Percentiles rank a stretch among this genome's conserved stretches.
Evolutionary conservation across 768 basidiomycete species (phyloP).

Genomic region (Hemileccinum rubropunctum): DNA sequence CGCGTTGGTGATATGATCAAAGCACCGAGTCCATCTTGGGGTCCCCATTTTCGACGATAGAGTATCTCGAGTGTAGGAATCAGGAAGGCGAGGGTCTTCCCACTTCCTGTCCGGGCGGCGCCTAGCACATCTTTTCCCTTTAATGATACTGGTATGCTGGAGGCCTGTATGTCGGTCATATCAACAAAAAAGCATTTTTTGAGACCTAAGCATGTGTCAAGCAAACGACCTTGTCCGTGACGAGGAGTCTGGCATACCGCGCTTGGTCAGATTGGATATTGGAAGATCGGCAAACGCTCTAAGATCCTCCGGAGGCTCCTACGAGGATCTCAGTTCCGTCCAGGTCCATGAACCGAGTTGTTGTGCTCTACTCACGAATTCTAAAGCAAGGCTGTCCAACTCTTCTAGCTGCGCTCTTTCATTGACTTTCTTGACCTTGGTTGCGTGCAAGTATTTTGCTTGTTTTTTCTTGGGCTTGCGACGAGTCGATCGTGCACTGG

Average conservation of each 20-base stretch:
- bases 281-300: conserved; percentile 69
- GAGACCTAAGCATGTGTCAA: conserved; percentile 50
- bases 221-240: neutral
- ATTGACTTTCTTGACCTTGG: conserved; percentile 41
- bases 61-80: conserved; percentile 65
- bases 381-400: conserved; percentile 46
- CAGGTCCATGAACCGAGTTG: neutral
- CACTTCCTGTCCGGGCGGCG: conserved; percentile 69
- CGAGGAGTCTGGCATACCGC: conserved; percentile 42
- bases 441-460: conserved; percentile 10
- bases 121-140: conserved; percentile 66
- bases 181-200: conserved; percentile 83
- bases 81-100: conserved; percentile 73
- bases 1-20: conserved; percentile 92
- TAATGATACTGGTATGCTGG: conserved; percentile 57
- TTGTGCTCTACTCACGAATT: conserved; percentile 44
- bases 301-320: conserved; percentile 53
- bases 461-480: conserved; percentile 17
- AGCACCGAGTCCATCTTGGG: conserved; percentile 77
- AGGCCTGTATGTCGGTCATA: conserved; percentile 79
- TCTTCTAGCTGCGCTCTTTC: conserved; percentile 51
- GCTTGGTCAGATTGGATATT: conserved; percentile 72
- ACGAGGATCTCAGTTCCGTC: conserved; percentile 14
- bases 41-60: conserved; percentile 67
- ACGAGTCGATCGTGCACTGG: conserved; percentile 3